A percentile compares a stretch with the other conserved stretches of the same genome.
Conservation (phyloP, 108 stramenopile species). For the Licmophora abbreviata region DNA sequence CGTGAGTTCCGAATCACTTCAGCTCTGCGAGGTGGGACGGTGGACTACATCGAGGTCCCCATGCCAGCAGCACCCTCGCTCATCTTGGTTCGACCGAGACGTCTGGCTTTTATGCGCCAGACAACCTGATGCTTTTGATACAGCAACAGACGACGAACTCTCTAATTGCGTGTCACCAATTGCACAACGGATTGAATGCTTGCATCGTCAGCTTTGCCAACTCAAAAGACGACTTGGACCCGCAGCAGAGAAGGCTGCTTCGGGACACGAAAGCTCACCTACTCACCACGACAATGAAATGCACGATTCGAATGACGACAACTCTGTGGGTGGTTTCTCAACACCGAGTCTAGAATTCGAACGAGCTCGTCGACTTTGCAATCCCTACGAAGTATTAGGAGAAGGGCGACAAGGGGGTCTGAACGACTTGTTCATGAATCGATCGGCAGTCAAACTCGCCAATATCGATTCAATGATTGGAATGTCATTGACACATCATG, state of each 20-base stretch:
- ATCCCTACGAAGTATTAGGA: slow-evolving; percentile 68
- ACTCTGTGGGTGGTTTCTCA: not conserved
- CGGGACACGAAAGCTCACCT: slow-evolving; percentile 7
- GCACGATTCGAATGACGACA: not conserved
- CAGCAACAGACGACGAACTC: no score
- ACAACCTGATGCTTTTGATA: no score
- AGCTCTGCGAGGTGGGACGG: no score
- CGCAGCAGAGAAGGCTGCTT: slow-evolving; percentile 36
- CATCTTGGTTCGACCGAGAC: no score
- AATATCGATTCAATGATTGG: slow-evolving; percentile 69
- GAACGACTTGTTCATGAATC: slow-evolving; percentile 43
- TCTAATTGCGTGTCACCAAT: no score
- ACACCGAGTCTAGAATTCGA: slow-evolving; percentile 37
- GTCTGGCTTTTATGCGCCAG: no score
- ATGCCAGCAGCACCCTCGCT: no score
- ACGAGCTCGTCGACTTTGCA: slow-evolving; percentile 49
- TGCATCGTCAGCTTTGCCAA: slow-evolving; percentile 30
- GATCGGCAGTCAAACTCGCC: slow-evolving; percentile 79
- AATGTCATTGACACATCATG: slow-evolving; percentile 28
- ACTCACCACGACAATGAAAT: slow-evolving; percentile 3
- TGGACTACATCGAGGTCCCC: no score
- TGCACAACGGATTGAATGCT: slow-evolving; percentile 8
- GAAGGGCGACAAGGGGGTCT: slow-evolving; percentile 24
- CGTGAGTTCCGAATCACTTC: no score
- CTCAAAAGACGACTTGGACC: slow-evolving; percentile 53